Evolutionary conservation across 148 eudicot species (phyloP).

Genomic region (Dysphania ambrosioides): DNA sequence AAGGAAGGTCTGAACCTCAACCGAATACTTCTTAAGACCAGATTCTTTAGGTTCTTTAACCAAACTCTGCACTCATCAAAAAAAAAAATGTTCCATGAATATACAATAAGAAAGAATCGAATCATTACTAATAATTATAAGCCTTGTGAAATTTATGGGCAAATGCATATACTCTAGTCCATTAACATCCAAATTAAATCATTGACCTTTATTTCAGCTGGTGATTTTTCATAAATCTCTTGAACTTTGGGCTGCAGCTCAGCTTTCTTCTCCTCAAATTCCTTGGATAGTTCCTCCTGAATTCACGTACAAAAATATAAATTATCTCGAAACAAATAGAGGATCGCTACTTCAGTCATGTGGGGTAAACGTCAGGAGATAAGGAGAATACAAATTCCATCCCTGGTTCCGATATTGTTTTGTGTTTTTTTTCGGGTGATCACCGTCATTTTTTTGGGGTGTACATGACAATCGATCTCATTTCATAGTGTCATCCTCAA

Average conservation of each 20-base stretch:
- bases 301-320: background rate
- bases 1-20: slow-evolving; percentile 58
- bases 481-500: no score
- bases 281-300: slow-evolving; percentile 53
- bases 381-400: no score
- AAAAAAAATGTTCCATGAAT: background rate
- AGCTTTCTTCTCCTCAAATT: slow-evolving; percentile 60
- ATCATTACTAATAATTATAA: no score
- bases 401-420: no score
- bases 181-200: background rate
- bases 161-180: background rate
- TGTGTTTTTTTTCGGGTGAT: no score
- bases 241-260: slow-evolving; percentile 64
- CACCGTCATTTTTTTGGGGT: no score
- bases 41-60: slow-evolving; percentile 62
- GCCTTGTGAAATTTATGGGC: no score
- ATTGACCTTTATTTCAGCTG: slow-evolving; percentile 59
- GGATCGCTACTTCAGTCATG: no score
- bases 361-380: no score
- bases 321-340: background rate
- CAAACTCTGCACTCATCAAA: slow-evolving; percentile 35
- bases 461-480: no score
- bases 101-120: background rate
- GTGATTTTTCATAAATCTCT: slow-evolving; percentile 50
- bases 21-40: slow-evolving; percentile 56